phyloP scores from a whole-genome alignment of 2,329 filamentous ascomycete genomes.

The Fonsecaea erecta region DNA sequence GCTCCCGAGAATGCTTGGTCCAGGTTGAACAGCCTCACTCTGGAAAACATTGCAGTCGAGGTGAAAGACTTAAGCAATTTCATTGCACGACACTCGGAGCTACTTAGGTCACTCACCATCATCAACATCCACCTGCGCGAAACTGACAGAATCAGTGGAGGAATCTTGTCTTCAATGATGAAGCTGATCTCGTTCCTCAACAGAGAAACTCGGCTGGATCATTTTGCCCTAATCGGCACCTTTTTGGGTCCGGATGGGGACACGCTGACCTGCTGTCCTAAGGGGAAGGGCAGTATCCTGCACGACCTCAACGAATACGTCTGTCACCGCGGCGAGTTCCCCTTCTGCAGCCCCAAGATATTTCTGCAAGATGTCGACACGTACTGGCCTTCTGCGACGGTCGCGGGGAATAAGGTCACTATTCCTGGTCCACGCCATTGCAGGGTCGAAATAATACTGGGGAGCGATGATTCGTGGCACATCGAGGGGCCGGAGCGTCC shows the following conservation, averaged over 20 bases:
- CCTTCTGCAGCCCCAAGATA: neutral
- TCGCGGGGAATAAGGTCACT: neutral
- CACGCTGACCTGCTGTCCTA: neutral
- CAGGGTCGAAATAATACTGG: neutral
- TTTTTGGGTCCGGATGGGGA: neutral
- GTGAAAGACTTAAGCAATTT: neutral
- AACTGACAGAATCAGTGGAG: neutral
- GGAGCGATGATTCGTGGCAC: neutral
- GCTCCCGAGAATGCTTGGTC: neutral
- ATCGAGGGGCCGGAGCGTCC: neutral
- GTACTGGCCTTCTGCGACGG: neutral
- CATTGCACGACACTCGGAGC: neutral
- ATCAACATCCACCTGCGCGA: neutral
- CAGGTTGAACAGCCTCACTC: slow-evolving; percentile 2
- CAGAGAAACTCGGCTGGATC: neutral
- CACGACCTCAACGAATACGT: neutral
- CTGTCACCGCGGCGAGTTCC: slow-evolving; percentile 1
- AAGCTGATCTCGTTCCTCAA: slow-evolving; percentile 1
- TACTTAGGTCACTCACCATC: slow-evolving; percentile 1
- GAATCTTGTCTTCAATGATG: neutral
- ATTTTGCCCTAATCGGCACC: neutral
- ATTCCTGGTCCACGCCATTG: neutral
- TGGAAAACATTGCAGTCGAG: neutral
- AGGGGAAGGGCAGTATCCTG: neutral
- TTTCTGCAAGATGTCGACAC: neutral